A percentile compares a stretch with the other conserved stretches of the same genome.
phyloP scores from a whole-genome alignment of 2,329 filamentous ascomycete genomes.

The Scopulariopsis brevicaulis region DNA sequence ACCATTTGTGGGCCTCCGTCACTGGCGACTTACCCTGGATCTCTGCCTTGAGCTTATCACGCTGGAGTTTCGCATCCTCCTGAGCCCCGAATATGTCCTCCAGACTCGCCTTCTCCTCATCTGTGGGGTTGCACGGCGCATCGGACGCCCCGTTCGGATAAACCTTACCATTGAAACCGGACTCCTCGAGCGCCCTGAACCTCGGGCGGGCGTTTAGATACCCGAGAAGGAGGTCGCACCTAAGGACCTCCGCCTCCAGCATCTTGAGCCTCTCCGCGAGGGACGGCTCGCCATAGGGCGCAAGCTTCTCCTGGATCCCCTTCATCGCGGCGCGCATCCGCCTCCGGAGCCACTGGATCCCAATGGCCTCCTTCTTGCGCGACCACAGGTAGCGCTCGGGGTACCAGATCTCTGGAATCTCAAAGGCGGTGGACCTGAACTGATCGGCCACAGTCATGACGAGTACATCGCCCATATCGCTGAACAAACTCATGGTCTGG shows the following conservation, averaged over 20 bases:
- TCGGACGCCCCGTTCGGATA: conserved; percentile 23
- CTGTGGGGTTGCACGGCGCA: conserved; percentile 23
- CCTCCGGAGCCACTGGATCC: conserved; percentile 6
- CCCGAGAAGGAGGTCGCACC: conserved; percentile 11
- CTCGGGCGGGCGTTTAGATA: conserved; percentile 23
- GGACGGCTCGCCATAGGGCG: background rate
- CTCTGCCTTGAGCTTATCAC: conserved; percentile 14
- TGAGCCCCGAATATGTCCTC: conserved; percentile 11
- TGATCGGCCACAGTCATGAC: conserved; percentile 31
- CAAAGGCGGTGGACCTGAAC: conserved; percentile 16
- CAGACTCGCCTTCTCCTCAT: conserved; percentile 15
- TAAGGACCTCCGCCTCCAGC: conserved; percentile 5
- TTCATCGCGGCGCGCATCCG: background rate
- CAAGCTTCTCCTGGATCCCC: background rate
- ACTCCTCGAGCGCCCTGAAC: conserved; percentile 23
- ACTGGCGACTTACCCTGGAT: background rate
- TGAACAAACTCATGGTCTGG: conserved; percentile 22
- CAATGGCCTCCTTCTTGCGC: conserved; percentile 29
- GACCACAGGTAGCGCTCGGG: conserved; percentile 39
- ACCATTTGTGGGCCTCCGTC: too few species aligned
- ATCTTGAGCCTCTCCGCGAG: background rate
- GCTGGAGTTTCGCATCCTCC: conserved; percentile 18
- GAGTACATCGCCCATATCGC: conserved; percentile 37
- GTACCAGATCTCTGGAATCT: conserved; percentile 32
- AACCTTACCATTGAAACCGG: conserved; percentile 23